phyloP scores from a whole-genome alignment of 768 basidiomycete genomes.

The Podaxis sp. region DNA sequence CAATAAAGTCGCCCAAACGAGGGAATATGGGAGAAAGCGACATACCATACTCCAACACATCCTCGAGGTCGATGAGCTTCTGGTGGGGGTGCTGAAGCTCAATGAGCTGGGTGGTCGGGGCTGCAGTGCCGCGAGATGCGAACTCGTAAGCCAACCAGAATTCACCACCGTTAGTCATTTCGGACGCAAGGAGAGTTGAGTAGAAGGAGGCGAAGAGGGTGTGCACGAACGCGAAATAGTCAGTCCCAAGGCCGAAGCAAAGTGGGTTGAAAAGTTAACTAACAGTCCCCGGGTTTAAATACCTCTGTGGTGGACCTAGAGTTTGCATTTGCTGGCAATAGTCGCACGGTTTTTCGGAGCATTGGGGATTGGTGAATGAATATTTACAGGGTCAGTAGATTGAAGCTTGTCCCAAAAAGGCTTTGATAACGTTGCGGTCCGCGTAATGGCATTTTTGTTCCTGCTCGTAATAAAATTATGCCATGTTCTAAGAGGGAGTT shows the following conservation, averaged over 20 bases:
- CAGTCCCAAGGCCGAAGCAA: background rate
- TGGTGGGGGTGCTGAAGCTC: slow-evolving; percentile 39
- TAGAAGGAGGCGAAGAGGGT: background rate
- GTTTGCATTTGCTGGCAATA: background rate
- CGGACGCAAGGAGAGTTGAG: background rate
- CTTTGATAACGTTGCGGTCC: background rate
- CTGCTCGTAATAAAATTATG: background rate
- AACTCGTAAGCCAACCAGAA: slow-evolving; percentile 48
- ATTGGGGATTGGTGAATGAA: background rate
- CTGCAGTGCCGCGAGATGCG: slow-evolving; percentile 36
- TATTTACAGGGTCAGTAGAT: background rate
- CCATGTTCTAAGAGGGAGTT: background rate
- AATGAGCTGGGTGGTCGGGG: slow-evolving; percentile 41
- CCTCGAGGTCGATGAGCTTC: slow-evolving; percentile 39
- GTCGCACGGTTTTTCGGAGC: background rate
- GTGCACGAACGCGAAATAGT: background rate
- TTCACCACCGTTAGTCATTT: slow-evolving; percentile 20
- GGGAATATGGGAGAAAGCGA: slow-evolving; percentile 7
- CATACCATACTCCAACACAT: slow-evolving; percentile 40
- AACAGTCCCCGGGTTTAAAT: background rate
- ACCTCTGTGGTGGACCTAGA: background rate
- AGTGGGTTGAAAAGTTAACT: background rate
- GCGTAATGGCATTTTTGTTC: background rate
- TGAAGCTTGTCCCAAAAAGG: background rate
- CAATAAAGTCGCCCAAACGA: slow-evolving; percentile 14